phyloP scores from a whole-genome alignment of 2,329 filamentous ascomycete species.

The Aspergillus caelatus region DNA sequence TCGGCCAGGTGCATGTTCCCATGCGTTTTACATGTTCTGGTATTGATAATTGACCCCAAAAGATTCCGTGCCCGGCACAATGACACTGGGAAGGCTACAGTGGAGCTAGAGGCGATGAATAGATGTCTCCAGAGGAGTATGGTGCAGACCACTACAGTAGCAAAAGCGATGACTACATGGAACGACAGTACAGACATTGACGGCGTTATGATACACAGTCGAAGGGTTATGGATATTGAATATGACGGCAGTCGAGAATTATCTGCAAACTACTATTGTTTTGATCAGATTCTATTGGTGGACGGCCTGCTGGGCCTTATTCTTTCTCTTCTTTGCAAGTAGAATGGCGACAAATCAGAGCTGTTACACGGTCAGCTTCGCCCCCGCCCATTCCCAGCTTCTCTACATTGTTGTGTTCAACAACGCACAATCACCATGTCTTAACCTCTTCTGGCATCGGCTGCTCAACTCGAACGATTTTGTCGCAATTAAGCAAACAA shows the following conservation, averaged over 20 bases:
- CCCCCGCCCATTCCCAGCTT: neutral
- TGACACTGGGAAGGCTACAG: slow-evolving; percentile 20
- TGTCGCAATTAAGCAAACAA: slow-evolving; percentile 67
- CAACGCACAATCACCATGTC: slow-evolving; percentile 41
- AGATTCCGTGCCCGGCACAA: slow-evolving; percentile 24
- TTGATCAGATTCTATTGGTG: neutral
- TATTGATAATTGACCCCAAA: slow-evolving; percentile 20
- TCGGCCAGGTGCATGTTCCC: neutral
- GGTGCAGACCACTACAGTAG: slow-evolving; percentile 23
- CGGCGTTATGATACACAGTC: slow-evolving; percentile 20
- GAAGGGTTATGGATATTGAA: slow-evolving; percentile 25
- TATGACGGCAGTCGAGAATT: slow-evolving; percentile 21
- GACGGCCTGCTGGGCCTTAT: neutral
- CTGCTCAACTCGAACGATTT: slow-evolving; percentile 61
- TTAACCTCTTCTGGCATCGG: slow-evolving; percentile 54
- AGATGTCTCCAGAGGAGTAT: slow-evolving; percentile 12
- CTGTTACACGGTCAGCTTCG: neutral
- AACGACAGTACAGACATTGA: slow-evolving; percentile 25
- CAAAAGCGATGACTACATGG: slow-evolving; percentile 23
- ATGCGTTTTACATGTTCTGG: slow-evolving; percentile 2
- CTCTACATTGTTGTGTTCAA: neutral
- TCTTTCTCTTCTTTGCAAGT: neutral
- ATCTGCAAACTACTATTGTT: neutral
- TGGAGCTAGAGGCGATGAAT: slow-evolving; percentile 17
- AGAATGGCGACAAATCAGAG: neutral